phyloP scores from a whole-genome alignment of 2,329 filamentous ascomycete species.

The Ophiocordyceps australis region DNA sequence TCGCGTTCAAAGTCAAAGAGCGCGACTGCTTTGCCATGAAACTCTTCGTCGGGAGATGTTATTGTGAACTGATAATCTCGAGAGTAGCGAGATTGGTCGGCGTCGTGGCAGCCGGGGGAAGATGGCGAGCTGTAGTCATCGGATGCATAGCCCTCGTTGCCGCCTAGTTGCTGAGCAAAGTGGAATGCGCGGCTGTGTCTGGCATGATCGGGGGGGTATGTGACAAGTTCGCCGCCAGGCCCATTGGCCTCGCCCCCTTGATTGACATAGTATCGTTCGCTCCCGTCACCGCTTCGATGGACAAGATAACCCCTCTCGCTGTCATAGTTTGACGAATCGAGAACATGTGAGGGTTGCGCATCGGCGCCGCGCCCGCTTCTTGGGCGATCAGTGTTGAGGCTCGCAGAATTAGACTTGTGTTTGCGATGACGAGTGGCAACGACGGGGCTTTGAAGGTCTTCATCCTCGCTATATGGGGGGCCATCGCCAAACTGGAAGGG shows the following conservation, averaged over 20 bases:
- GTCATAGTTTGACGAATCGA: slow-evolving; percentile 32
- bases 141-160: slow-evolving; percentile 36
- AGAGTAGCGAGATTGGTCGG: slow-evolving; percentile 67
- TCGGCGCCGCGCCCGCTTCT: slow-evolving; percentile 26
- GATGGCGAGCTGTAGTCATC: slow-evolving; percentile 40
- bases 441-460: slow-evolving; percentile 83
- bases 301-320: slow-evolving; percentile 49
- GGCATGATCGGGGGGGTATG: slow-evolving; percentile 50
- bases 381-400: slow-evolving; percentile 21
- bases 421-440: slow-evolving; percentile 74
- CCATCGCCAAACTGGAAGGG: slow-evolving; percentile 76
- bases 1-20: slow-evolving; percentile 90
- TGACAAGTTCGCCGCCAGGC: slow-evolving; percentile 64
- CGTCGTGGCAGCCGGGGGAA: slow-evolving; percentile 37
- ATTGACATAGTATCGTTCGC: slow-evolving; percentile 57
- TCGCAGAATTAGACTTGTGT: slow-evolving; percentile 51
- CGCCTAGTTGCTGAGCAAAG: slow-evolving; percentile 23
- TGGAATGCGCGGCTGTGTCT: slow-evolving; percentile 32
- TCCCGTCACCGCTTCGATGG: slow-evolving; percentile 49
- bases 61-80: slow-evolving; percentile 91
- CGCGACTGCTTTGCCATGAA: slow-evolving; percentile 90
- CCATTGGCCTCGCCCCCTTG: slow-evolving; percentile 54
- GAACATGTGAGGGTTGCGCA: slow-evolving; percentile 18
- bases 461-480: slow-evolving; percentile 87
- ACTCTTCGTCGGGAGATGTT: slow-evolving; percentile 88